Conservation (phyloP, 176 grass and related monocot genomes). For the Zea luxurians region DNA sequence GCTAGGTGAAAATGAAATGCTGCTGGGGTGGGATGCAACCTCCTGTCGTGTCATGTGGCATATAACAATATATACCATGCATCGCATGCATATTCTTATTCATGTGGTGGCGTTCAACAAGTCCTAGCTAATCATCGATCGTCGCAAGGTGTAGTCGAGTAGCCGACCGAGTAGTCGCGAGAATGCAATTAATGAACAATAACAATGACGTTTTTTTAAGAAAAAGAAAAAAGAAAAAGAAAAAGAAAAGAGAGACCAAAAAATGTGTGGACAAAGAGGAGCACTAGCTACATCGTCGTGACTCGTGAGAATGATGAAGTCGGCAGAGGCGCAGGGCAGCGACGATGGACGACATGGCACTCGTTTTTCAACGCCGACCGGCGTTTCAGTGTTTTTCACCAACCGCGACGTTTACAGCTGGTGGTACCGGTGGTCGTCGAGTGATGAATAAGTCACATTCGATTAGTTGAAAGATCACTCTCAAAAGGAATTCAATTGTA, state of each 20-base stretch:
- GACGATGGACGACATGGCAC: not conserved
- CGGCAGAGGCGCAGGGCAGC: not conserved
- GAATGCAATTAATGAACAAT: not conserved
- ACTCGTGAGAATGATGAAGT: not conserved
- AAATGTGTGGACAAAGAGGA: not conserved
- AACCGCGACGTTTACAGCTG: constrained; percentile 24
- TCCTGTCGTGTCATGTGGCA: no score
- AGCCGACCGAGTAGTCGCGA: not conserved
- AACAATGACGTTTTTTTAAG: not conserved
- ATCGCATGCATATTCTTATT: not conserved
- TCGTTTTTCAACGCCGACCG: constrained; percentile 5
- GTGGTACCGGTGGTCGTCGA: not conserved
- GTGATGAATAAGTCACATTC: not conserved
- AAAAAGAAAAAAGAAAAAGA: not conserved
- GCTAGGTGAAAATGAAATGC: constrained; percentile 8
- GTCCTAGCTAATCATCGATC: not conserved
- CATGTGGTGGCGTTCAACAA: not conserved
- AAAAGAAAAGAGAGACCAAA: not conserved
- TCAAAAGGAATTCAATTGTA: not conserved
- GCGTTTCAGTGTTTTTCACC: not conserved
- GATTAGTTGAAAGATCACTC: constrained; percentile 17
- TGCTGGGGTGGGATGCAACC: not conserved
- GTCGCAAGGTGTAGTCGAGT: not conserved
- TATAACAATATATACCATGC: not conserved
- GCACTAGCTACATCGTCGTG: not conserved